Conservation (phyloP, 371 early-diverging fungal genomes). For the Mortierella sp. region DNA sequence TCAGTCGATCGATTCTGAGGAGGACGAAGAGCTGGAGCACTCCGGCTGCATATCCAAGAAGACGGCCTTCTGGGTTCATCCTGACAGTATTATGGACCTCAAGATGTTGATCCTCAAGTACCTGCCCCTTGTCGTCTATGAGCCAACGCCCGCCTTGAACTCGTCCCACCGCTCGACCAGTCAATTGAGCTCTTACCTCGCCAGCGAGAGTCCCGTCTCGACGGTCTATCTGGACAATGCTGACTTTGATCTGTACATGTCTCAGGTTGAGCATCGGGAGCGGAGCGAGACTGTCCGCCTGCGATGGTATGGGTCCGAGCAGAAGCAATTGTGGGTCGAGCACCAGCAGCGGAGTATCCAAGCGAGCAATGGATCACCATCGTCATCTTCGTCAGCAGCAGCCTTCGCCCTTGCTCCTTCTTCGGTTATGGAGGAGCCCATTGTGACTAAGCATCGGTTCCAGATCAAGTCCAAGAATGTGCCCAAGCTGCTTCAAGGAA, state of each 20-base stretch:
- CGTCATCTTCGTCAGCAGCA: constrained; percentile 20
- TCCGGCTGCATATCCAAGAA: constrained; percentile 86
- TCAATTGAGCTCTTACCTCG: constrained; percentile 38
- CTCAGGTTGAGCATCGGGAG: constrained; percentile 90
- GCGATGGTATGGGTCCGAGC: constrained; percentile 91
- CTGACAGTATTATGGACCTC: constrained; percentile 95
- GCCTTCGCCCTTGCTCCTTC: constrained; percentile 9
- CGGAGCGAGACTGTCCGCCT: constrained; percentile 91
- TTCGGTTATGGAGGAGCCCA: constrained; percentile 7
- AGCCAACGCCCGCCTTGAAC: constrained; percentile 68
- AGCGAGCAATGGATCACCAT: neutral
- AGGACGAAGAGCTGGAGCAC: constrained; percentile 72
- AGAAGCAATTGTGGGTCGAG: constrained; percentile 57
- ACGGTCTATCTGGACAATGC: constrained; percentile 96
- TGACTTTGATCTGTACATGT: constrained; percentile 88
- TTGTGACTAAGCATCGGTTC: constrained; percentile 67
- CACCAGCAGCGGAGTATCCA: constrained; percentile 31
- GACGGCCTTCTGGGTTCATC: constrained; percentile 89
- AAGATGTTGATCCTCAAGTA: constrained; percentile 91
- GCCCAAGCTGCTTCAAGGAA: constrained; percentile 69
- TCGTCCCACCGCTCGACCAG: constrained; percentile 88
- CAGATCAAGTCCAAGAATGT: constrained; percentile 65
- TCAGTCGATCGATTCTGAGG: constrained; percentile 44
- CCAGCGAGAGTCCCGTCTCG: constrained; percentile 78
- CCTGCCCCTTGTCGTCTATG: constrained; percentile 94